Conservation (phyloP, 2,329 filamentous ascomycete genomes). For the Rhytidhysteron rufulum region DNA sequence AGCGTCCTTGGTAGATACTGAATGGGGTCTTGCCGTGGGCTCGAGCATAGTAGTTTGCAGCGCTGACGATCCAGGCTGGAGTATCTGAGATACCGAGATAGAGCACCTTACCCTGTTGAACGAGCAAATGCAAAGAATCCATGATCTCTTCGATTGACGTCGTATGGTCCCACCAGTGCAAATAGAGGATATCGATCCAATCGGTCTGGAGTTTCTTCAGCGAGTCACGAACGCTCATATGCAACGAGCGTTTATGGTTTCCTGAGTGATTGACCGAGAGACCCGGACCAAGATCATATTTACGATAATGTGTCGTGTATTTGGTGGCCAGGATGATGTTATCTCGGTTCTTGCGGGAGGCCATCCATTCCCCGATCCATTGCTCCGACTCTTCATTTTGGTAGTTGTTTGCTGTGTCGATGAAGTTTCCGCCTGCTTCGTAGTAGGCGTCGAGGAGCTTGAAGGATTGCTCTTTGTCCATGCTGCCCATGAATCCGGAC, state of each 20-base stretch:
- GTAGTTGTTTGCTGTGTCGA: constrained; percentile 54
- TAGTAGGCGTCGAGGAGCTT: constrained; percentile 63
- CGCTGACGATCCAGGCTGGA: constrained; percentile 33
- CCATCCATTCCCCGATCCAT: constrained; percentile 42
- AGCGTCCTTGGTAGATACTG: constrained; percentile 60
- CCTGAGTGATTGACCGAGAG: constrained; percentile 4
- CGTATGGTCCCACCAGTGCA: constrained; percentile 40
- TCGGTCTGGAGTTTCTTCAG: constrained; percentile 36
- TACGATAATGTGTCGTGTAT: constrained; percentile 30
- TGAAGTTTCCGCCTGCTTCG: constrained; percentile 64
- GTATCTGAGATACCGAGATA: constrained; percentile 15
- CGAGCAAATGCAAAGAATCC: constrained; percentile 32
- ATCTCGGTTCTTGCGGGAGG: constrained; percentile 30
- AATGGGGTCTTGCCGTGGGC: constrained; percentile 63
- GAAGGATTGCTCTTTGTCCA: constrained; percentile 55
- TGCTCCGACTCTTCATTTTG: constrained; percentile 34
- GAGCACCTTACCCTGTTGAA: constrained; percentile 23
- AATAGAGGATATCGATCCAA: constrained; percentile 39
- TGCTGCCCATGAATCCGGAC: constrained; percentile 52
- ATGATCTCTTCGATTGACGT: constrained; percentile 35
- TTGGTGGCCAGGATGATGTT: constrained; percentile 38
- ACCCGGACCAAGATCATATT: neutral
- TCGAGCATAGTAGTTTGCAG: constrained; percentile 51
- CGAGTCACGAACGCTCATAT: neutral
- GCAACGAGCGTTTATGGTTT: constrained; percentile 1